Evolutionary conservation across 257 asterid genomes (phyloP).

Genomic region (Petunia axillaris): DNA sequence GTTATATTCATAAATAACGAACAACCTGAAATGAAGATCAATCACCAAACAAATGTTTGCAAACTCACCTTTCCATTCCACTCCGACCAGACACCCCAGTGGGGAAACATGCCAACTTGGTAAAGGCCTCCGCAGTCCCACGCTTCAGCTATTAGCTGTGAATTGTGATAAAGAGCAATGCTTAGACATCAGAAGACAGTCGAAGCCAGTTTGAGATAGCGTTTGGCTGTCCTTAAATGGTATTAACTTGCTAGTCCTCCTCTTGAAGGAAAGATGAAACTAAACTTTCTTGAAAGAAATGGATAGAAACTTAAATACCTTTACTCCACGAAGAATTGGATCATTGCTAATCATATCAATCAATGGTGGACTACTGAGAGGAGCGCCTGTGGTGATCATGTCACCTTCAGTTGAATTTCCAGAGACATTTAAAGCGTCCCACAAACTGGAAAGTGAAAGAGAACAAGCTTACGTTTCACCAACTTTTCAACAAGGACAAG

Average conservation of each 20-base stretch:
- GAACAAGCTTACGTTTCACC: conserved; percentile 21
- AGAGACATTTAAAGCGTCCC: conserved; percentile 85
- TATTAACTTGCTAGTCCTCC: neutral
- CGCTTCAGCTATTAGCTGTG: conserved; percentile 96
- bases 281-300: neutral
- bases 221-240: neutral
- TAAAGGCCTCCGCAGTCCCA: conserved; percentile 99
- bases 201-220: neutral
- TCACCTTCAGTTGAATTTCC: conserved; percentile 75
- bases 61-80: conserved; percentile 96
- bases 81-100: conserved; percentile 98
- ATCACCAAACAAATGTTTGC: neutral
- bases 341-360: conserved; percentile 95
- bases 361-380: conserved; percentile 84
- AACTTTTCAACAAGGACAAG: neutral
- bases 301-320: conserved; percentile 49
- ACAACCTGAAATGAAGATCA: conserved; percentile 1
- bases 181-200: neutral
- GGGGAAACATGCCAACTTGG: conserved; percentile 95
- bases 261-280: neutral
- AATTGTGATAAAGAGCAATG: conserved; percentile 28
- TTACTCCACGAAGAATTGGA: conserved; percentile 85
- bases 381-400: conserved; percentile 77
- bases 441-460: conserved; percentile 52
- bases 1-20: neutral